These are phyloP conservation scores for Elasticomyces elasticus DNA, from an alignment of 495 filamentous ascomycete genomes.

Conservation along the genomic window DNA sequence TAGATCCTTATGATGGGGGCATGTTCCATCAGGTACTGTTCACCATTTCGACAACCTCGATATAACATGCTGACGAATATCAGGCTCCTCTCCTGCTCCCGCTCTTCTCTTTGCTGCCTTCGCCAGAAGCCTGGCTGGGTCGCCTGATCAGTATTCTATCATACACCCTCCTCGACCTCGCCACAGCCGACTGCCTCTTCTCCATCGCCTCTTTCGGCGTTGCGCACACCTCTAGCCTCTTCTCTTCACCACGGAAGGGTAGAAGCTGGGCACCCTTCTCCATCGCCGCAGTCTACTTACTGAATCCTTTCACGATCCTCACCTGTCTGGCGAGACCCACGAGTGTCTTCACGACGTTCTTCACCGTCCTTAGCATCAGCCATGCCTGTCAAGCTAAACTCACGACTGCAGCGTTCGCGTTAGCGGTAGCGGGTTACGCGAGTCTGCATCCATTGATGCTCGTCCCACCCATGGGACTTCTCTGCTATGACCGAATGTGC, in stretches of 20 bases:
- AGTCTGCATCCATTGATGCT: conserved; percentile 85
- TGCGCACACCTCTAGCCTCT: conserved; percentile 58
- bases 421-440: conserved; percentile 80
- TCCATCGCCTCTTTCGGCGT: conserved; percentile 76
- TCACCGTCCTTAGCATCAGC: conserved; percentile 73
- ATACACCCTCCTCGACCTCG: conserved; percentile 70
- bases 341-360: conserved; percentile 79
- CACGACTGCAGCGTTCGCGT: conserved; percentile 69
- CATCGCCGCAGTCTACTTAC: conserved; percentile 78
- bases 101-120: conserved; percentile 75
- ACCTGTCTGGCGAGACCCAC: conserved; percentile 90
- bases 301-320: conserved; percentile 90
- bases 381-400: conserved; percentile 68
- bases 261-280: conserved; percentile 65
- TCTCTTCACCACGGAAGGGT: conserved; percentile 66
- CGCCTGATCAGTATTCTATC: conserved; percentile 53
- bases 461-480: conserved; percentile 68
- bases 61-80: not conserved
- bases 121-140: conserved; percentile 18
- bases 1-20: conserved; percentile 94
- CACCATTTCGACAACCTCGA: not conserved
- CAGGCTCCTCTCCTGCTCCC: conserved; percentile 84
- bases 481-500: conserved; percentile 62
- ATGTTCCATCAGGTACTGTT: conserved; percentile 77
- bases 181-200: conserved; percentile 73